These are phyloP conservation scores for Plasmodiophora brassicae DNA, from an alignment of 208 protist species.

Conservation along the genomic window DNA sequence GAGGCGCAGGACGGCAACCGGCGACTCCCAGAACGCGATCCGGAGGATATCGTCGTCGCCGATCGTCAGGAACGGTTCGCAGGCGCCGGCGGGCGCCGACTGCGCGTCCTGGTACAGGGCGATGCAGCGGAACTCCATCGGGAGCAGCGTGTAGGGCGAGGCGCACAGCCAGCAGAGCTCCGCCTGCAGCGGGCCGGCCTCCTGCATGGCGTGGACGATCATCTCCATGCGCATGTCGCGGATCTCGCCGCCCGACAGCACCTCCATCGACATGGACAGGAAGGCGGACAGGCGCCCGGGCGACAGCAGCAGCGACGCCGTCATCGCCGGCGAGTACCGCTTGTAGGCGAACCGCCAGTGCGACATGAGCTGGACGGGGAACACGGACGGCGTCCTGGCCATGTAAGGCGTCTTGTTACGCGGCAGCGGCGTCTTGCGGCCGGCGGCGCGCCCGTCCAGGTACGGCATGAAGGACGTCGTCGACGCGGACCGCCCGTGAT, in stretches of 20 bases:
- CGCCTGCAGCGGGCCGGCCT: not conserved
- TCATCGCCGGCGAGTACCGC: not conserved
- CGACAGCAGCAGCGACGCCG: not conserved
- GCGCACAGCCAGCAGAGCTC: not conserved
- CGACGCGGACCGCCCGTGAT: not conserved
- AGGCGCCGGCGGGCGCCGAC: not conserved
- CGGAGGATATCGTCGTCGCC: conserved; percentile 16
- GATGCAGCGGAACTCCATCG: not conserved
- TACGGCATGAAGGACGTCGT: not conserved
- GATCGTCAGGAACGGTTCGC: not conserved
- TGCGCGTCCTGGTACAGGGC: not conserved
- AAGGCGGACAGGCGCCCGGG: not conserved
- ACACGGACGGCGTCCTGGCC: not conserved
- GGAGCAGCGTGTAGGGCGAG: not conserved
- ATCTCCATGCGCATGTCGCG: not conserved
- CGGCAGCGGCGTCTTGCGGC: not conserved
- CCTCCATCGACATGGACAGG: not conserved
- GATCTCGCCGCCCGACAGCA: not conserved
- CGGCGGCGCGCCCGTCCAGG: not conserved
- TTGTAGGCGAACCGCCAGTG: conserved; percentile 4
- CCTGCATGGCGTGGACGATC: not conserved
- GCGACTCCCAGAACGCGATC: conserved; percentile 28
- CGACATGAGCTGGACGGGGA: not conserved
- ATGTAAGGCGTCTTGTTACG: not conserved
- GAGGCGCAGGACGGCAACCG: not conserved